Evolutionary conservation across 108 stramenopile species (phyloP).

Genomic region (Bacterosira constricta): DNA sequence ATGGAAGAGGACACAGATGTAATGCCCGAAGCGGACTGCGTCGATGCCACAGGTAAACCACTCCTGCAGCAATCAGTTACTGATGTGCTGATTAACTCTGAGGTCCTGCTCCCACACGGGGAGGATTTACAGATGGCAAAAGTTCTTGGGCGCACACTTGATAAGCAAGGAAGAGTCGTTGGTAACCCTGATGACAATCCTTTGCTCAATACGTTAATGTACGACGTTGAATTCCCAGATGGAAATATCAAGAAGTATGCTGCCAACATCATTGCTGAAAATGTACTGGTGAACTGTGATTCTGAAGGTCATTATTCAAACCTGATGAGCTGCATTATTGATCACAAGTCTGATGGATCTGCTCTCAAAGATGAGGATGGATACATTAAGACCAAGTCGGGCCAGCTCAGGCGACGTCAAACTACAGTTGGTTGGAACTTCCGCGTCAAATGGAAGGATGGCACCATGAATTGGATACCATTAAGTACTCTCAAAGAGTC

Average conservation of each 20-base stretch:
- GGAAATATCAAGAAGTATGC: conserved; percentile 20
- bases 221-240: too few relatives aligned
- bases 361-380: too few relatives aligned
- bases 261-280: conserved; percentile 62
- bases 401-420: too few relatives aligned
- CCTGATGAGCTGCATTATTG: too few relatives aligned
- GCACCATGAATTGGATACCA: too few relatives aligned
- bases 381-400: too few relatives aligned
- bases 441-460: too few relatives aligned
- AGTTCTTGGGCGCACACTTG: conserved; percentile 24
- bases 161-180: neutral
- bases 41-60: conserved; percentile 13
- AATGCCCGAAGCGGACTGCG: conserved; percentile 33
- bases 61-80: conserved; percentile 12
- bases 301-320: conserved; percentile 40
- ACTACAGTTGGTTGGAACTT: too few relatives aligned
- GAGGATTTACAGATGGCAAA: conserved; percentile 16
- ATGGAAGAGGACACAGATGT: neutral
- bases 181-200: conserved; percentile 27
- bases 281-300: conserved; percentile 34
- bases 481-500: too few relatives aligned
- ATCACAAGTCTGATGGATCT: too few relatives aligned
- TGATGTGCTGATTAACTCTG: conserved; percentile 38
- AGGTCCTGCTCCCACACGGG: conserved; percentile 28
- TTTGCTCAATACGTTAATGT: conserved; percentile 10